A percentile compares a stretch with the other conserved stretches of the same genome.
Evolutionary conservation across 106 monocot species (phyloP).

Genomic region (Dendrobium huoshanense): DNA sequence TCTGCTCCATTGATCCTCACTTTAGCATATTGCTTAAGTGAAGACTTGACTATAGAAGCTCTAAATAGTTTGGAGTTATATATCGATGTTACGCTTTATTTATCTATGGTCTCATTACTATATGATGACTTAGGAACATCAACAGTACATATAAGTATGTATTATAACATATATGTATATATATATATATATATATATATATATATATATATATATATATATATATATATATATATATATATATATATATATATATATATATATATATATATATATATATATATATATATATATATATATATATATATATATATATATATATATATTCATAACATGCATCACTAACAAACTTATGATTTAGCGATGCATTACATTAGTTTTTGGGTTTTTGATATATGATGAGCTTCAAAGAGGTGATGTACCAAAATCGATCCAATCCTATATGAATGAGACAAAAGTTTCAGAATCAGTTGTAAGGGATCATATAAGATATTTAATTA

Average conservation of each 20-base stretch:
- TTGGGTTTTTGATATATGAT: no score
- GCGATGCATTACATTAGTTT: no score
- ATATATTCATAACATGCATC: no score
- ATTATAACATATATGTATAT: not conserved
- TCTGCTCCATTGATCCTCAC: not conserved
- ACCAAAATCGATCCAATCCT: conserved; percentile 29
- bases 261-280: no score
- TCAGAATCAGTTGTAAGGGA: conserved; percentile 13
- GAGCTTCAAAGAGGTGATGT: not conserved
- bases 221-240: no score
- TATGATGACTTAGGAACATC: conserved; percentile 17
- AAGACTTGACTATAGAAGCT: not conserved
- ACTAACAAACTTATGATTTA: no score
- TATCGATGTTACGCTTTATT: not conserved
- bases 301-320: no score
- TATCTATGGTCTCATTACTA: not conserved
- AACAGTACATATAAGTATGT: not conserved
- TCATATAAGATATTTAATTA: conserved; percentile 5
- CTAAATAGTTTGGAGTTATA: conserved; percentile 1
- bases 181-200: no score
- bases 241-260: no score
- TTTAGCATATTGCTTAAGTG: not conserved
- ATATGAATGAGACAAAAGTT: conserved; percentile 14
- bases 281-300: no score
- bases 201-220: no score